These are phyloP conservation scores for Coemansia sp. DNA, from an alignment of 192 early-diverging fungal genomes.

Conservation along the genomic window DNA sequence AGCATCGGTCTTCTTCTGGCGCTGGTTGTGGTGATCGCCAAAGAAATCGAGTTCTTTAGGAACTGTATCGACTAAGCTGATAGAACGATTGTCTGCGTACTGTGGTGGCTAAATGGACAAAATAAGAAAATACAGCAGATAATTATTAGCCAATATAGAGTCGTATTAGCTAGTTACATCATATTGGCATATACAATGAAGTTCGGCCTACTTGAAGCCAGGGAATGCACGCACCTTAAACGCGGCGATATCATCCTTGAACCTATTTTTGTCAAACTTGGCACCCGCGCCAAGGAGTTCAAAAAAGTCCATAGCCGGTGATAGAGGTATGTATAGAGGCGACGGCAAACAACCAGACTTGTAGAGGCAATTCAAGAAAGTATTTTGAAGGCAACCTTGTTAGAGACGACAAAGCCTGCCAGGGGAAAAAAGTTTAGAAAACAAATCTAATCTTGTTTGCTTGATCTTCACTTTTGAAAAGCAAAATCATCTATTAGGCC, in stretches of 20 bases:
- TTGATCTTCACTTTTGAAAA: constrained; percentile 13
- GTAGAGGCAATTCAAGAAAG: not conserved
- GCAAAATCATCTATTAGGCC: constrained; percentile 37
- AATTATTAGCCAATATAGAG: not conserved
- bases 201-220: not conserved
- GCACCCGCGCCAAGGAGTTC: constrained; percentile 82
- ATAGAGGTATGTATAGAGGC: too few species aligned
- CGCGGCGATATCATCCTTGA: constrained; percentile 74
- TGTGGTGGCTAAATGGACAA: constrained; percentile 16
- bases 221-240: constrained; percentile 63
- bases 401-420: too few species aligned
- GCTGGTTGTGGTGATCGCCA: constrained; percentile 24
- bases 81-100: constrained; percentile 5
- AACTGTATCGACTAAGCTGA: constrained; percentile 30
- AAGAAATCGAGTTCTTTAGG: constrained; percentile 48
- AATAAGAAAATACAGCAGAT: constrained; percentile 3
- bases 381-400: too few species aligned
- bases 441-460: not conserved
- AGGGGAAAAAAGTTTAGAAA: not conserved
- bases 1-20: constrained; percentile 8
- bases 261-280: constrained; percentile 82
- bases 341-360: not conserved
- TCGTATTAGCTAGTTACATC: constrained; percentile 2
- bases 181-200: not conserved
- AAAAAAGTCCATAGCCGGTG: constrained; percentile 70